These are phyloP conservation scores for Acidomyces sp. DNA, from an alignment of 495 filamentous ascomycete genomes.

Conservation along the genomic window DNA sequence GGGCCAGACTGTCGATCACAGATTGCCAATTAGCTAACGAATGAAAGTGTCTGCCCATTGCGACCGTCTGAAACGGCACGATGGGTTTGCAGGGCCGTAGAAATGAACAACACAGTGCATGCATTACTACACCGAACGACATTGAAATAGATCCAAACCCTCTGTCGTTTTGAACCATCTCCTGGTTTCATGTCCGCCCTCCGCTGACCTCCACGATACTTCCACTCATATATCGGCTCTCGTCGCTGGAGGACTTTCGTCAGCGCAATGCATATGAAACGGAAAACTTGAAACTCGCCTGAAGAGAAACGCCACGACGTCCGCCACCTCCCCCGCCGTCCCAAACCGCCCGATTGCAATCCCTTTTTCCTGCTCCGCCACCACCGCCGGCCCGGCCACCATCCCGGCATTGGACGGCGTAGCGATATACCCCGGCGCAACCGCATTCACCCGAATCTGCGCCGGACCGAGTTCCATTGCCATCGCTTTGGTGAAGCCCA, in stretches of 20 bases:
- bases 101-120: no score
- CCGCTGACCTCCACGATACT: constrained; percentile 41
- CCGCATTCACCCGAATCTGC: constrained; percentile 41
- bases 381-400: constrained; percentile 29
- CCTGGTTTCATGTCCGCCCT: constrained; percentile 17
- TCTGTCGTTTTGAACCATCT: no score
- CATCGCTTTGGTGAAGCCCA: constrained; percentile 43
- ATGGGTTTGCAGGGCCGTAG: no score
- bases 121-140: no score
- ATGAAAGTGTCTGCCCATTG: no score
- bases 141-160: no score
- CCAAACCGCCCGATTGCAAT: constrained; percentile 40
- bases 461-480: constrained; percentile 41
- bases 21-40: no score
- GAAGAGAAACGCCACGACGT: constrained; percentile 41
- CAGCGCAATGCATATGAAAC: not conserved
- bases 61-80: no score
- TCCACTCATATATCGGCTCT: constrained; percentile 40
- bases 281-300: constrained; percentile 11
- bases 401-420: constrained; percentile 32
- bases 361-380: constrained; percentile 23
- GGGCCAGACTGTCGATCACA: no score
- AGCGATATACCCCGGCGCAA: constrained; percentile 39
- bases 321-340: constrained; percentile 39
- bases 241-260: constrained; percentile 23